A percentile compares a stretch with the other conserved stretches of the same genome.
Conservation (phyloP, 208 protist genomes). For the Trypanosoma avium region DNA sequence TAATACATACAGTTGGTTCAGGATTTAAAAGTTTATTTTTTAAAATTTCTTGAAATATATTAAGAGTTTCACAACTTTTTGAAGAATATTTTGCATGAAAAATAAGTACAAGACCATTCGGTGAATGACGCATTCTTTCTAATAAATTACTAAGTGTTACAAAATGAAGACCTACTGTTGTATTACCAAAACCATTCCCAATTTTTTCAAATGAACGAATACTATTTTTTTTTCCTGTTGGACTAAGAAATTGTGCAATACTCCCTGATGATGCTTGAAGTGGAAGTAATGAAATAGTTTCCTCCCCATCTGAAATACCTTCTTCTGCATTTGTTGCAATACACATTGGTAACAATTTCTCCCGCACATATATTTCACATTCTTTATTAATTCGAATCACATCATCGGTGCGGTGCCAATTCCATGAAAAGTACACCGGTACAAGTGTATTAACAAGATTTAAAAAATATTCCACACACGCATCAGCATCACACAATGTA, state of each 20-base stretch:
- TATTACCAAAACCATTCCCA: constrained; percentile 20
- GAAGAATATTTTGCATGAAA: constrained; percentile 83
- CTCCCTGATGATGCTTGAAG: not conserved
- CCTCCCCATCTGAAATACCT: constrained; percentile 51
- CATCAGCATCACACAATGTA: constrained; percentile 44
- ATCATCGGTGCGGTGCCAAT: constrained; percentile 81
- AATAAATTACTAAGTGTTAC: constrained; percentile 55
- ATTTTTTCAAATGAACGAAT: not conserved
- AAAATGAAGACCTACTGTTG: constrained; percentile 34
- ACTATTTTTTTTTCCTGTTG: not conserved
- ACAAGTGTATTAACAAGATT: constrained; percentile 76
- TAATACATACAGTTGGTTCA: constrained; percentile 70
- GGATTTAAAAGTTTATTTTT: constrained; percentile 50
- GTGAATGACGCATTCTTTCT: constrained; percentile 40
- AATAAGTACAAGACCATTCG: constrained; percentile 63
- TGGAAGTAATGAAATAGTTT: constrained; percentile 28
- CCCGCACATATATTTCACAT: constrained; percentile 65
- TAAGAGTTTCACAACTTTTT: constrained; percentile 60
- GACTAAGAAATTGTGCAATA: not conserved
- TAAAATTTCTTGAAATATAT: constrained; percentile 60
- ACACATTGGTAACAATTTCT: constrained; percentile 78
- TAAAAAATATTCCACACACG: constrained; percentile 72
- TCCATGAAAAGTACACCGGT: constrained; percentile 88
- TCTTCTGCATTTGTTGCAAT: constrained; percentile 48
- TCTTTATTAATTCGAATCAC: constrained; percentile 88